These are phyloP conservation scores for Sclerotinia spermophila DNA, from an alignment of 2,329 filamentous ascomycete species.

Conservation along the genomic window DNA sequence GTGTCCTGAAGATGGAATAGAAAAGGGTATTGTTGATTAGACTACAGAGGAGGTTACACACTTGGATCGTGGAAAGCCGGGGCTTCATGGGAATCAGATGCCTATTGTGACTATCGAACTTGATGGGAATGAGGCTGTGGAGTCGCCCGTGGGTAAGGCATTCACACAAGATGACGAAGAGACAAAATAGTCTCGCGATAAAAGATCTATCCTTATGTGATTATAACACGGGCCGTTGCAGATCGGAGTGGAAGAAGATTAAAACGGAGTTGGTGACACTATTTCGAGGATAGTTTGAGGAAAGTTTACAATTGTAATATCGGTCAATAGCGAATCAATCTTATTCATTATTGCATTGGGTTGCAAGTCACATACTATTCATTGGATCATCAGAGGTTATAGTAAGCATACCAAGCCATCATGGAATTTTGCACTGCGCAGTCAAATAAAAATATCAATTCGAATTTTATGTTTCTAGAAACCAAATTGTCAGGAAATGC, in stretches of 20 bases:
- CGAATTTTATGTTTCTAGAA: neutral
- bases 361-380: neutral
- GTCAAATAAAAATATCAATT: neutral
- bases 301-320: neutral
- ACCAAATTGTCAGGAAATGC: neutral
- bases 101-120: neutral
- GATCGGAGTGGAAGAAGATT: neutral
- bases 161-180: neutral
- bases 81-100: neutral
- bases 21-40: neutral
- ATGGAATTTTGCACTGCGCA: neutral
- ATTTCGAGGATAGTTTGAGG: neutral
- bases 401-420: neutral
- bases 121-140: neutral
- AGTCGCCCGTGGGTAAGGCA: neutral
- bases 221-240: neutral
- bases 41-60: neutral
- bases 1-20: neutral
- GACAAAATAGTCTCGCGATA: neutral
- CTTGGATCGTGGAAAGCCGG: neutral
- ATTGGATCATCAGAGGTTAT: neutral
- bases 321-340: neutral
- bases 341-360: neutral
- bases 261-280: neutral
- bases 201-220: neutral